phyloP scores from a whole-genome alignment of 352 stramenopile genomes.

The Pythium apleroticum region DNA sequence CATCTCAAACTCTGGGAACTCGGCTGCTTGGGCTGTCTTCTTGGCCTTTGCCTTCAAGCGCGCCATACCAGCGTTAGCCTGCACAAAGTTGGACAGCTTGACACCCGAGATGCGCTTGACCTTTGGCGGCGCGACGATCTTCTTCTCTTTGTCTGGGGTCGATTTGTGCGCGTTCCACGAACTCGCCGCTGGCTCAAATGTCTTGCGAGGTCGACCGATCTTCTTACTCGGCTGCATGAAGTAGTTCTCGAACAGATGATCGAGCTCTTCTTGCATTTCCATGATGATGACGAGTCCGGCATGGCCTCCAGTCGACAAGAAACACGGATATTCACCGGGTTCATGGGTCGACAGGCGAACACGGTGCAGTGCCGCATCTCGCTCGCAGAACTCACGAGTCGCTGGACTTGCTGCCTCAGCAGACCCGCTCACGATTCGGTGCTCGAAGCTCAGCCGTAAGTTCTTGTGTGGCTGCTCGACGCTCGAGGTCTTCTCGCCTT shows the following conservation, averaged over 20 bases:
- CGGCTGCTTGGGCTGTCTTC: constrained; percentile 10
- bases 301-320: constrained; percentile 63
- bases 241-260: constrained; percentile 51
- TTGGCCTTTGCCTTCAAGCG: constrained; percentile 31
- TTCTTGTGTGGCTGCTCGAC: constrained; percentile 61
- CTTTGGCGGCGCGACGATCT: constrained; percentile 19
- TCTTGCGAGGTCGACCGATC: constrained; percentile 43
- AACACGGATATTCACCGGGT: constrained; percentile 50
- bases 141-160: constrained; percentile 27
- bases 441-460: constrained; percentile 51
- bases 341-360: constrained; percentile 51
- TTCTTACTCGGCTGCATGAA: constrained; percentile 55
- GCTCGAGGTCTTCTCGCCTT: constrained; percentile 48
- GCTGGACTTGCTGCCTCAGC: constrained; percentile 41
- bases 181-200: constrained; percentile 1
- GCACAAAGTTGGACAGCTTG: constrained; percentile 46
- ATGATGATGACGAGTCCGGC: constrained; percentile 73
- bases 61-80: constrained; percentile 34
- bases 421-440: constrained; percentile 40
- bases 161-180: constrained; percentile 20
- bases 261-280: constrained; percentile 60
- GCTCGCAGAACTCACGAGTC: constrained; percentile 69
- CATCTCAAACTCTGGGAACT: constrained; percentile 36
- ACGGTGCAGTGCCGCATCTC: constrained; percentile 75
- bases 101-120: constrained; percentile 21